A percentile compares a stretch with the other conserved stretches of the same genome.
phyloP scores from a whole-genome alignment of 139 green algal genomes.

The Eudorina sp. region DNA sequence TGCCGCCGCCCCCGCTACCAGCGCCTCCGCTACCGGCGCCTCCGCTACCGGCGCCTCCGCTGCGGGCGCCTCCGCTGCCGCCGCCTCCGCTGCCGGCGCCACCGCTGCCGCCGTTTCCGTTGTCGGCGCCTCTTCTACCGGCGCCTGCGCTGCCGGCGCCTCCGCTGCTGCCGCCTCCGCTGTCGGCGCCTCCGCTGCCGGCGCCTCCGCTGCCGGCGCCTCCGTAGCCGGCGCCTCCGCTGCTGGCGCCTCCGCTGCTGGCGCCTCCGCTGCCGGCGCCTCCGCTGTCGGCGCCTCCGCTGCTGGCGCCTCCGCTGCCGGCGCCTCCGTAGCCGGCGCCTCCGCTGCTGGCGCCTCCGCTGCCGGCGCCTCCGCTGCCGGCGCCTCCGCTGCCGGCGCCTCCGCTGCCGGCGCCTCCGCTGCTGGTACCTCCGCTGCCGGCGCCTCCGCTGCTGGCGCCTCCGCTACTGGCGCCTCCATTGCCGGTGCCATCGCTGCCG shows the following conservation, averaged over 20 bases:
- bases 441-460: not conserved
- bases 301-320: not conserved
- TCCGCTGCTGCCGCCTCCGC: not conserved
- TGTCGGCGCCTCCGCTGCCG: not conserved
- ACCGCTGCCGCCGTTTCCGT: not conserved
- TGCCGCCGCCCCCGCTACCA: too few relatives aligned
- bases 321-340: not conserved
- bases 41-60: not conserved
- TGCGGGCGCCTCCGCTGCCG: not conserved
- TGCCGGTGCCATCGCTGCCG: not conserved
- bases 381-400: not conserved
- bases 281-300: not conserved
- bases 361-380: not conserved
- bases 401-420: not conserved
- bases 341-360: not conserved
- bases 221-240: not conserved
- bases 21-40: not conserved
- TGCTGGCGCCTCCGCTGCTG: not conserved
- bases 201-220: not conserved
- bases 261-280: not conserved
- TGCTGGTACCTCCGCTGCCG: not conserved
- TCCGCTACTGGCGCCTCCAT: not conserved
- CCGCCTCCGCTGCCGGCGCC: not conserved
- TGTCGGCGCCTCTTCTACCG: not conserved
- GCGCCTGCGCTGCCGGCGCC: not conserved